These are phyloP conservation scores for Solanum raphanifolium DNA, from an alignment of 257 asterid genomes.

Conservation along the genomic window DNA sequence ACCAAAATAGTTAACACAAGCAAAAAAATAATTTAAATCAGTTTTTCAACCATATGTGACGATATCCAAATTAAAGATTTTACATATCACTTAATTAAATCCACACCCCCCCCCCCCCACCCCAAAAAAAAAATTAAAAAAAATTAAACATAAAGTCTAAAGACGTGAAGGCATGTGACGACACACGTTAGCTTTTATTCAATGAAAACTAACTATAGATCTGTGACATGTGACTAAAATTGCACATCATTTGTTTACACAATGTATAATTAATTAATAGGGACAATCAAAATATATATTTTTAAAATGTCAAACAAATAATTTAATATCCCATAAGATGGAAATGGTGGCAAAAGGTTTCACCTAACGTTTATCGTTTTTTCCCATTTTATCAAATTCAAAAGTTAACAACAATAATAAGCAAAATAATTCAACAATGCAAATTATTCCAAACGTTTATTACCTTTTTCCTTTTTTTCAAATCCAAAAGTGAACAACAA, in stretches of 20 bases:
- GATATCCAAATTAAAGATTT: no score
- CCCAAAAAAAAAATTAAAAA: fast-evolving
- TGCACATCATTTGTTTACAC: conserved; percentile 11
- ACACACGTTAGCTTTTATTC: neutral
- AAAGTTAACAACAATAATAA: neutral
- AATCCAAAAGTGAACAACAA: no score
- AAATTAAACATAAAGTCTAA: no score
- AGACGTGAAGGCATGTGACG: neutral
- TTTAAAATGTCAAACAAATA: conserved; percentile 2
- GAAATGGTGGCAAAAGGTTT: neutral
- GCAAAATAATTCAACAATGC: neutral
- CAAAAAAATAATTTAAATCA: no score
- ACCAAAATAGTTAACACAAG: neutral
- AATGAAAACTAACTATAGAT: neutral
- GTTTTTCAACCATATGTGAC: neutral
- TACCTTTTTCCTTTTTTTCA: neutral
- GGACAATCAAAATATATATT: neutral
- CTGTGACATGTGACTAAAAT: conserved; percentile 29
- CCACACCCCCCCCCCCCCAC: no score
- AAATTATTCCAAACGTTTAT: neutral
- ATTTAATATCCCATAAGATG: neutral
- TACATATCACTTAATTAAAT: neutral
- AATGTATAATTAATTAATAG: conserved; percentile 19
- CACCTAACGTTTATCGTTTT: neutral
- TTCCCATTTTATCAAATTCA: neutral